Percentiles rank a stretch among this genome's conserved stretches.
Conservation (phyloP, 441 rosid species). For the Bruguiera hainesii region DNA sequence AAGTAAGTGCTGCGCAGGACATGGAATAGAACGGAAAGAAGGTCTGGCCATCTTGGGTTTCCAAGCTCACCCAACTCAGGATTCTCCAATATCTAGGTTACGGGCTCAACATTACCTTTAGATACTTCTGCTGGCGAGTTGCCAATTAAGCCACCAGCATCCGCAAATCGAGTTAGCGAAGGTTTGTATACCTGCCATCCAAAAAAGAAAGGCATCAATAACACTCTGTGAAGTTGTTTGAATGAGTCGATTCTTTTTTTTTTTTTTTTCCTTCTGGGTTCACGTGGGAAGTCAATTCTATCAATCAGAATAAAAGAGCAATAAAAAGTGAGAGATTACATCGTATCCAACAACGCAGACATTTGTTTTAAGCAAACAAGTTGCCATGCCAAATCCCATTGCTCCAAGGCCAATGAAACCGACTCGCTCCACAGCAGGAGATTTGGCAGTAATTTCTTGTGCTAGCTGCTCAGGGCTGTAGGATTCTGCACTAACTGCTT, state of each 20-base stretch:
- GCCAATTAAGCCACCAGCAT: conserved; percentile 73
- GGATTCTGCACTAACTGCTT: conserved; percentile 59
- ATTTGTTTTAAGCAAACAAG: conserved; percentile 65
- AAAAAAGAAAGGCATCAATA: conserved; percentile 1
- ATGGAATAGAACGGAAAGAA: too few species aligned
- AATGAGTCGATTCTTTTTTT: too few species aligned
- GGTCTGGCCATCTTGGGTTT: too few species aligned
- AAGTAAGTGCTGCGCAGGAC: too few species aligned
- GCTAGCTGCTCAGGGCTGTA: conserved; percentile 78
- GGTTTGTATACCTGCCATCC: conserved; percentile 83
- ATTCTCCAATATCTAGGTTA: too few species aligned
- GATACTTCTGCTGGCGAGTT: conserved; percentile 78
- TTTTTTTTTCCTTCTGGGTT: too few species aligned
- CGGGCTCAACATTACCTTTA: conserved; percentile 45
- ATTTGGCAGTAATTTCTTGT: conserved; percentile 44
- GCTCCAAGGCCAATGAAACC: conserved; percentile 99
- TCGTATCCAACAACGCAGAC: conserved; percentile 74
- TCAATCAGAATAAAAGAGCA: too few species aligned
- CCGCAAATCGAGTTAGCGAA: conserved; percentile 58
- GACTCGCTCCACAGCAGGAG: conserved; percentile 54
- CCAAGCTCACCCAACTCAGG: too few species aligned
- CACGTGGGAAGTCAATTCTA: too few species aligned
- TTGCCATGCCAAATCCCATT: conserved; percentile 99
- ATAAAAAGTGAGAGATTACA: conserved; percentile 43
- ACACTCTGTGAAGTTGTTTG: too few species aligned